phyloP scores from a whole-genome alignment of 805 yeast genomes.

The Candida ipomoeae region DNA sequence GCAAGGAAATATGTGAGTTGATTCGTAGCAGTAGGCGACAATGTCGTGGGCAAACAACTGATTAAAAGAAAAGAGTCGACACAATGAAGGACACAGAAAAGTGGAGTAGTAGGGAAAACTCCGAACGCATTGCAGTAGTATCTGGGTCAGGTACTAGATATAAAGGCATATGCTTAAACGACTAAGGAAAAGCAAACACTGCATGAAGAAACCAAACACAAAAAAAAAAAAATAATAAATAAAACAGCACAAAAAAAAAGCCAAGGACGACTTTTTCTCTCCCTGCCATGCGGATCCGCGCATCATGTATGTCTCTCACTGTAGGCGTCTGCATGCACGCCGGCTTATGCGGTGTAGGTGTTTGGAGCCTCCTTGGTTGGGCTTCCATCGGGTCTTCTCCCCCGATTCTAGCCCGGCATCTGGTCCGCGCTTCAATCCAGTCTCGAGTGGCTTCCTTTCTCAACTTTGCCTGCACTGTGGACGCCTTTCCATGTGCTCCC shows the following conservation, averaged over 20 bases:
- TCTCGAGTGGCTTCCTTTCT: not conserved
- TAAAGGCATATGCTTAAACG: conserved; percentile 5
- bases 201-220: conserved; percentile 1
- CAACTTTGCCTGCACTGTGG: not conserved
- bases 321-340: not conserved
- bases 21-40: not conserved
- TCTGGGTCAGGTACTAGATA: conserved; percentile 3
- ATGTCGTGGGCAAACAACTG: not conserved
- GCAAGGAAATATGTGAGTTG: not conserved
- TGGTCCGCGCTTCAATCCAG: not conserved
- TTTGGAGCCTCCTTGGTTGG: not conserved
- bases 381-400: not conserved
- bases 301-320: conserved; percentile 5
- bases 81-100: not conserved
- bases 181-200: conserved; percentile 2
- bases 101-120: not conserved
- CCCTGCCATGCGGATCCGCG: conserved; percentile 1
- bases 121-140: conserved; percentile 1
- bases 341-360: not conserved
- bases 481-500: not conserved
- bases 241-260: not conserved
- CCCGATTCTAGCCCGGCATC: not conserved
- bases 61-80: not conserved
- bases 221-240: not conserved
- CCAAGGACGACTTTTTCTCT: conserved; percentile 3